A percentile compares a stretch with the other conserved stretches of the same genome.
Conservation (phyloP, 2,329 filamentous ascomycete species). For the Penicillium sp. region DNA sequence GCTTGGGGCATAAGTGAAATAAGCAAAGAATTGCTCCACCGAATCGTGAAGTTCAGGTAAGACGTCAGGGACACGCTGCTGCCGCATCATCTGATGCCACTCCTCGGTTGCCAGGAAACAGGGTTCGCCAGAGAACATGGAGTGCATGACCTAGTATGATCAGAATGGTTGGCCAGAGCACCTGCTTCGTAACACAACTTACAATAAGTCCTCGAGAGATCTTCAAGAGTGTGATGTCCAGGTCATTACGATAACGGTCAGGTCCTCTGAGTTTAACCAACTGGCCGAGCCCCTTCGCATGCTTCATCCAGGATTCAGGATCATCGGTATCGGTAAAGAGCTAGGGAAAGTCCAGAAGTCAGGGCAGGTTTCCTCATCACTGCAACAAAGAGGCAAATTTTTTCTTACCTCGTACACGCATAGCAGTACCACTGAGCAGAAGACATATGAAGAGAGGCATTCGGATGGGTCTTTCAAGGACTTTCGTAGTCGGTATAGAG, state of each 20-base stretch:
- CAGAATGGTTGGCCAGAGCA: background rate
- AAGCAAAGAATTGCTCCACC: constrained; percentile 32
- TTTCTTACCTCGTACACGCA: constrained; percentile 33
- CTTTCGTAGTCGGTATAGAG: constrained; percentile 25
- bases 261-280: constrained; percentile 28
- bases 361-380: background rate
- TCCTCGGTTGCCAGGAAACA: constrained; percentile 29
- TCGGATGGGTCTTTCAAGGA: constrained; percentile 23
- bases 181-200: background rate
- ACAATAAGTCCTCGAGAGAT: constrained; percentile 32
- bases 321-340: constrained; percentile 30
- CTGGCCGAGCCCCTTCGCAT: constrained; percentile 32
- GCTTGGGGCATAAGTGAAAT: constrained; percentile 29
- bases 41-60: constrained; percentile 17
- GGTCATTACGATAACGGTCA: constrained; percentile 22
- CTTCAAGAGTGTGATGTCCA: constrained; percentile 30
- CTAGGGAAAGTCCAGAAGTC: constrained; percentile 15
- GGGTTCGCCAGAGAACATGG: constrained; percentile 31
- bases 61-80: constrained; percentile 21
- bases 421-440: constrained; percentile 33
- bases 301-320: constrained; percentile 34
- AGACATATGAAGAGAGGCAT: constrained; percentile 29
- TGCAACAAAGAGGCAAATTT: background rate
- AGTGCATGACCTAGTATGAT: constrained; percentile 31
- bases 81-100: constrained; percentile 31